Evolutionary conservation across 129 eudicot genomes (phyloP).

Genomic region (Flaveria trinervia): DNA sequence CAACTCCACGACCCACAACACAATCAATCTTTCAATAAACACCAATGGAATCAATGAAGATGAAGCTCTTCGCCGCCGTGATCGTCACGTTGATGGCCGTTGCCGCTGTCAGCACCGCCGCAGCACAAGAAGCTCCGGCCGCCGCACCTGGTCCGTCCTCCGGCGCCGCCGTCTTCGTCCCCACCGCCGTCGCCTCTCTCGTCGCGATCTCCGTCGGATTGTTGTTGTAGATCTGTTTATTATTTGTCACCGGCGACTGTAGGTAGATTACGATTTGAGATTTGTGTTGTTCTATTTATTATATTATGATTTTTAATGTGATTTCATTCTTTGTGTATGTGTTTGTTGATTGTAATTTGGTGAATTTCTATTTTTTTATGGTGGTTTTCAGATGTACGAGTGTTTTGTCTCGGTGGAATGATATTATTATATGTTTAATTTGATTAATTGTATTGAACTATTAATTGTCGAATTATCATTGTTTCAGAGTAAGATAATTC

Average conservation of each 20-base stretch:
- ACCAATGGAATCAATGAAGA: constrained; percentile 44
- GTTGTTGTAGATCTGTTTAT: constrained; percentile 24
- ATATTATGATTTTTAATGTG: background rate
- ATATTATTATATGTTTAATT: no score
- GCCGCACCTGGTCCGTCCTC: constrained; percentile 46
- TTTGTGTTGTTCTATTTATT: no score
- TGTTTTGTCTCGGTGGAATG: no score
- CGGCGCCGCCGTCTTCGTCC: constrained; percentile 39
- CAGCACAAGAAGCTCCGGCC: constrained; percentile 48
- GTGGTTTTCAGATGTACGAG: background rate
- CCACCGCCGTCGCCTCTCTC: constrained; percentile 34
- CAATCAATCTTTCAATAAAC: background rate
- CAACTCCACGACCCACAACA: background rate
- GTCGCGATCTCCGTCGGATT: constrained; percentile 35
- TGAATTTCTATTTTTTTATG: background rate
- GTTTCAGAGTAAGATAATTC: no score
- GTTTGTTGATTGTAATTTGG: background rate
- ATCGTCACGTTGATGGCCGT: constrained; percentile 31
- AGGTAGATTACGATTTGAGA: background rate
- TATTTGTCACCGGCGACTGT: constrained; percentile 8
- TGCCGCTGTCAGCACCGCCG: constrained; percentile 29
- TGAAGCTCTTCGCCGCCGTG: constrained; percentile 36
- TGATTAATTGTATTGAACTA: no score
- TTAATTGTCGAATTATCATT: no score
- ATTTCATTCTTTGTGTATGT: background rate